These are phyloP conservation scores for Paecilomyces dactylethromorphus DNA, from an alignment of 2,329 filamentous ascomycete species.

Conservation along the genomic window DNA sequence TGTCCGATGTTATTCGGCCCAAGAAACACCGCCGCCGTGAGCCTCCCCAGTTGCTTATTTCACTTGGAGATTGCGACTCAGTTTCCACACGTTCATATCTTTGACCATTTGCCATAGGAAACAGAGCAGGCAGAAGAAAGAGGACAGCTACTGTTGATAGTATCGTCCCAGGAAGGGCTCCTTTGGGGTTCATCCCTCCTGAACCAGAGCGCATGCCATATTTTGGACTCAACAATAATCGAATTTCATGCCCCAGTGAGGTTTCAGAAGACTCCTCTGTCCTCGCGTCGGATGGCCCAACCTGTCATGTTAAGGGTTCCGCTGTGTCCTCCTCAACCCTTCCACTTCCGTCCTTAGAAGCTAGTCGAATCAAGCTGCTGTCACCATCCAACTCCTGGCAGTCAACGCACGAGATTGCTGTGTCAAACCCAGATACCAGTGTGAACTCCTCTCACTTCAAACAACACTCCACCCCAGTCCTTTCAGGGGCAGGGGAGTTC, in stretches of 20 bases:
- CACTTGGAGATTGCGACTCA: neutral
- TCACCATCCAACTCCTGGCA: neutral
- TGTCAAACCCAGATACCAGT: neutral
- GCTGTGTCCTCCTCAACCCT: neutral
- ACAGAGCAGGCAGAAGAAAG: conserved; percentile 10
- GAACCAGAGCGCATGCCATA: neutral
- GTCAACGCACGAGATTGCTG: neutral
- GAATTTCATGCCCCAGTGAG: conserved; percentile 3
- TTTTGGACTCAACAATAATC: neutral
- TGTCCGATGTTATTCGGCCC: conserved; percentile 7
- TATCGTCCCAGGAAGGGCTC: conserved; percentile 10
- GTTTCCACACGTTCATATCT: neutral
- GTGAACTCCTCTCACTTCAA: neutral
- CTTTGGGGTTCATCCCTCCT: conserved; percentile 5
- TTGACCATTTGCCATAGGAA: conserved; percentile 2
- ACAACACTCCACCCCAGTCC: neutral
- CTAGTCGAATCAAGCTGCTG: neutral
- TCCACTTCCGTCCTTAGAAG: neutral
- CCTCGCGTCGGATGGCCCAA: neutral
- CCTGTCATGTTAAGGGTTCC: neutral
- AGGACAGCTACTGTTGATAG: conserved; percentile 4
- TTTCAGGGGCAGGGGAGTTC: neutral
- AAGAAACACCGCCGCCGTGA: conserved; percentile 7
- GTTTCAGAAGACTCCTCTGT: neutral
- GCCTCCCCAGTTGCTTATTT: neutral